phyloP scores from a whole-genome alignment of 2,329 filamentous ascomycete species.

The Scleromitrula shiraiana region DNA sequence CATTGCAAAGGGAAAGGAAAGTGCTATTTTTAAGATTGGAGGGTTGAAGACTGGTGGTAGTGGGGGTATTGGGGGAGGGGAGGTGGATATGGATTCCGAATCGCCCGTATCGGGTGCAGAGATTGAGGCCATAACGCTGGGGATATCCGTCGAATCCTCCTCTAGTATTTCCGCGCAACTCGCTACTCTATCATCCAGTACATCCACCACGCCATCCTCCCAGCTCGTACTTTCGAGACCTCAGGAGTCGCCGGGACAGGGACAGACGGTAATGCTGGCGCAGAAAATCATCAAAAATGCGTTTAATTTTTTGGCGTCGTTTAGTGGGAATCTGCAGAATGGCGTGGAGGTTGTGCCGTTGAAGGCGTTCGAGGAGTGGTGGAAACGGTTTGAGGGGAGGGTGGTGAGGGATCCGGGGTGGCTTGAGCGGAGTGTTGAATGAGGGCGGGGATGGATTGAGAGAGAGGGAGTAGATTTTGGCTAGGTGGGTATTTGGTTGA shows the following conservation, averaged over 20 bases:
- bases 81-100: conserved; percentile 25
- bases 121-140: conserved; percentile 59
- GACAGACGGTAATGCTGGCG: conserved; percentile 70
- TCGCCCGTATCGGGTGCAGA: conserved; percentile 8
- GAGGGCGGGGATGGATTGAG: no score
- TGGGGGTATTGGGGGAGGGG: no score
- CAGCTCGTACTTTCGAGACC: conserved; percentile 25
- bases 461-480: no score
- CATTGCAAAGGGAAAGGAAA: conserved; percentile 83
- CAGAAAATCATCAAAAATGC: conserved; percentile 94
- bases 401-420: conserved; percentile 83
- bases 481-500: no score
- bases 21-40: conserved; percentile 87
- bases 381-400: conserved; percentile 87
- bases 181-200: conserved; percentile 46
- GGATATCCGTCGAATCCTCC: conserved; percentile 73
- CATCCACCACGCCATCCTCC: no score
- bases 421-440: conserved; percentile 55
- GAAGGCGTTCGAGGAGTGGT: conserved; percentile 95
- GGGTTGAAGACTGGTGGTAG: no score
- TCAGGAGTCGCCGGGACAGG: not conserved
- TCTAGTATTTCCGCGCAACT: conserved; percentile 64
- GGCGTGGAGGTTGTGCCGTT: conserved; percentile 86
- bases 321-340: conserved; percentile 56
- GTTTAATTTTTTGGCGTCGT: conserved; percentile 91